Evolutionary conservation across 257 asterid genomes (phyloP).

Genomic region (Solanum tarijense): DNA sequence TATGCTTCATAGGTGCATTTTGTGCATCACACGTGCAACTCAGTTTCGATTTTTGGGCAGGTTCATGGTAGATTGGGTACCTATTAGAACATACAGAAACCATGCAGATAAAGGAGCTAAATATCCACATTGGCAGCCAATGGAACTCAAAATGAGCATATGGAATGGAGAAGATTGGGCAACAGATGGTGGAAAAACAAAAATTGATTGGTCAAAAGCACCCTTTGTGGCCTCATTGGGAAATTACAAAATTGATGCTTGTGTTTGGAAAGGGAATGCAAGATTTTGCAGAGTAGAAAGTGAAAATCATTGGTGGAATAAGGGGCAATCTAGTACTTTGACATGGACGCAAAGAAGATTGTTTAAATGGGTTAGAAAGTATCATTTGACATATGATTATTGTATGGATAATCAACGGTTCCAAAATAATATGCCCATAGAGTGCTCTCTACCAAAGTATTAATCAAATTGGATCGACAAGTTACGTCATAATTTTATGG

Average conservation of each 20-base stretch:
- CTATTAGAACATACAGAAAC: conserved; percentile 76
- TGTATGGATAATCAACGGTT: conserved; percentile 63
- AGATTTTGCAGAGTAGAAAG: conserved; percentile 26
- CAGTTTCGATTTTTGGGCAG: conserved; percentile 13
- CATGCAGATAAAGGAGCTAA: conserved; percentile 63
- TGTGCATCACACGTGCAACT: no score
- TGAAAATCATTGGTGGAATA: conserved; percentile 71
- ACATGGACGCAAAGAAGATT: conserved; percentile 54
- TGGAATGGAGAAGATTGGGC: conserved; percentile 90
- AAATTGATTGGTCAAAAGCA: conserved; percentile 55
- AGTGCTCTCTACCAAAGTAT: conserved; percentile 63
- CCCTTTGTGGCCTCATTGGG: conserved; percentile 56
- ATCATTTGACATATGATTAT: conserved; percentile 55
- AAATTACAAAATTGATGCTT: conserved; percentile 50
- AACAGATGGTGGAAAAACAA: conserved; percentile 53
- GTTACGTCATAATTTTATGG: no score
- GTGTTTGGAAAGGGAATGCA: conserved; percentile 54
- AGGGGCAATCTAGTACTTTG: conserved; percentile 25
- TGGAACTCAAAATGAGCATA: conserved; percentile 36
- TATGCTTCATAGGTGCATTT: no score
- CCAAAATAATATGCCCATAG: conserved; percentile 46
- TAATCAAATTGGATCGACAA: conserved; percentile 9
- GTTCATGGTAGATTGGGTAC: conserved; percentile 89
- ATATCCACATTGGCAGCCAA: conserved; percentile 52
- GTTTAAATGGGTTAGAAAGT: conserved; percentile 56